These are phyloP conservation scores for Bacterosira constricta DNA, from an alignment of 108 stramenopile species.

Conservation along the genomic window DNA sequence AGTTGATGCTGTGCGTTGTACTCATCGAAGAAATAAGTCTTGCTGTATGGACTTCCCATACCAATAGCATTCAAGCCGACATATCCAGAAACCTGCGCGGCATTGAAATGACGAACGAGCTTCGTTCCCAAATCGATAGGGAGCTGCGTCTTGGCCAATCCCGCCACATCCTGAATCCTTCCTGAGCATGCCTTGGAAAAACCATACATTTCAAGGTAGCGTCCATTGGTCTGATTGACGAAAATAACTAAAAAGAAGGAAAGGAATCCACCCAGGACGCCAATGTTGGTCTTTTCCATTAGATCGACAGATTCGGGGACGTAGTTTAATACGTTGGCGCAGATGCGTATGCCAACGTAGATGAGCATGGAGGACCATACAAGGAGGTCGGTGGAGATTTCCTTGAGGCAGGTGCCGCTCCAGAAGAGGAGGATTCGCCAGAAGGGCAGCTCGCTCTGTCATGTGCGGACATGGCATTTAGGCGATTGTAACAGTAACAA, in stretches of 20 bases:
- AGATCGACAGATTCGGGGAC: conserved; percentile 18
- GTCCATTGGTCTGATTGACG: conserved; percentile 45
- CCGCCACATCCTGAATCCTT: conserved; percentile 55
- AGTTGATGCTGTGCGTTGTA: conserved; percentile 37
- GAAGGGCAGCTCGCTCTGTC: conserved; percentile 21
- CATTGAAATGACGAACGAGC: conserved; percentile 57
- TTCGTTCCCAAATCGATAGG: conserved; percentile 36
- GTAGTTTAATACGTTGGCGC: conserved; percentile 8
- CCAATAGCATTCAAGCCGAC: conserved; percentile 40
- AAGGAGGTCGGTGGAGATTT: conserved; percentile 26
- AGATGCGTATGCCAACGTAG: conserved; percentile 33
- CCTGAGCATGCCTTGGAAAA: conserved; percentile 46
- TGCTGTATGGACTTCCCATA: conserved; percentile 18
- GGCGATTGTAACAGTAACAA: too few species aligned
- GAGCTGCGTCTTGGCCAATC: conserved; percentile 25
- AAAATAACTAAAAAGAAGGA: conserved; percentile 63
- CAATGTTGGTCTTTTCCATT: conserved; percentile 20
- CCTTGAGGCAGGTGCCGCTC: conserved; percentile 20
- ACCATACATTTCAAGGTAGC: conserved; percentile 47
- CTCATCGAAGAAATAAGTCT: conserved; percentile 40
- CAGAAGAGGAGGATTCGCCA: conserved; percentile 33
- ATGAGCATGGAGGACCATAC: conserved; percentile 49
- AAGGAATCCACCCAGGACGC: conserved; percentile 50
- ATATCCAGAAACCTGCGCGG: conserved; percentile 55
- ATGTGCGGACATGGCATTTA: background rate